These are phyloP conservation scores for Fusarium albosuccineum DNA, from an alignment of 2,329 filamentous ascomycete genomes.

Conservation along the genomic window DNA sequence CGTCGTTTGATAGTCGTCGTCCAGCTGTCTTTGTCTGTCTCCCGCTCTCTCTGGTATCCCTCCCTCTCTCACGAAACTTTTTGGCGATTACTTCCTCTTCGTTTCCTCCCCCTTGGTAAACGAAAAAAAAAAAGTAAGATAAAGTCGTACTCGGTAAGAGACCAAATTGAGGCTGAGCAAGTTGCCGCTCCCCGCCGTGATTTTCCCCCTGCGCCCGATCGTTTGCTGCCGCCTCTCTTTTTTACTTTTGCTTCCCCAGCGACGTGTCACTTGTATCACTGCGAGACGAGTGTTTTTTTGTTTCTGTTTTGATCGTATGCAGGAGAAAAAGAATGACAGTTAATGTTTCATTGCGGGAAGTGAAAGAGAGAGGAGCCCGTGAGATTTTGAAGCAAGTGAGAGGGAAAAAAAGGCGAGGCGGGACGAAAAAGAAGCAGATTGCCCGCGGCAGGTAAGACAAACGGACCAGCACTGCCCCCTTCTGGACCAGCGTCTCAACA, in stretches of 20 bases:
- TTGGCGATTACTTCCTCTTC: neutral
- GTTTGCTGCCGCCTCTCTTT: too few relatives aligned
- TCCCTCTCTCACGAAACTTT: neutral
- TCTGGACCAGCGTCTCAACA: conserved; percentile 4
- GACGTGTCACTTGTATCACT: conserved; percentile 2
- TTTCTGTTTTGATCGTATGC: too few relatives aligned
- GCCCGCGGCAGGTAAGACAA: conserved; percentile 3
- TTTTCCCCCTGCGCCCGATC: neutral
- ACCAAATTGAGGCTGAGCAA: conserved; percentile 1
- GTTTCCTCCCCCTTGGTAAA: neutral
- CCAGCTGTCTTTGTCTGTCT: conserved; percentile 7
- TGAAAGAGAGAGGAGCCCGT: neutral
- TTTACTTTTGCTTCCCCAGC: neutral
- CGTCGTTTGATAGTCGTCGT: neutral
- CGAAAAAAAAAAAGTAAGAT: neutral
- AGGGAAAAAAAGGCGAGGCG: neutral
- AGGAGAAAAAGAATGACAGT: too few relatives aligned
- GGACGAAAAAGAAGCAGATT: neutral
- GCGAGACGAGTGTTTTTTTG: too few relatives aligned
- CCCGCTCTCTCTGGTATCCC: neutral
- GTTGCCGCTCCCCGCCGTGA: neutral
- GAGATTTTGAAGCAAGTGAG: neutral
- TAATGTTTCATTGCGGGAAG: neutral
- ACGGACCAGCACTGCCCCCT: conserved; percentile 30
- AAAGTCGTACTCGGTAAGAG: conserved; percentile 10